Conservation (phyloP, 2,329 filamentous ascomycete species). For the Waltergamsia citrina region DNA sequence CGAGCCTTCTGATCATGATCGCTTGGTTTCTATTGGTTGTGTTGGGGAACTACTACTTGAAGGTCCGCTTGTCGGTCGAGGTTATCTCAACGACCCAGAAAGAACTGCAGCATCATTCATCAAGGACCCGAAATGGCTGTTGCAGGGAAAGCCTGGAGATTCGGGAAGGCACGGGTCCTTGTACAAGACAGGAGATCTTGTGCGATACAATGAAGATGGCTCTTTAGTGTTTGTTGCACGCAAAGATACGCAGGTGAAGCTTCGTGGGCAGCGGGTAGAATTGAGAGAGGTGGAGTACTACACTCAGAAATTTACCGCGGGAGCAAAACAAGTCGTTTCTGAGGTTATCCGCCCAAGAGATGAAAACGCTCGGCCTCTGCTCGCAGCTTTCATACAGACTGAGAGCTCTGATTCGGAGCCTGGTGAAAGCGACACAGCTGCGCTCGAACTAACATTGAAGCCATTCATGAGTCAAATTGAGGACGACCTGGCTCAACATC, state of each 20-base stretch:
- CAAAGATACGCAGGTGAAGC: slow-evolving; percentile 39
- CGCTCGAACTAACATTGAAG: too few relatives aligned
- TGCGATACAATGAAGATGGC: slow-evolving; percentile 17
- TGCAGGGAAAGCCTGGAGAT: slow-evolving; percentile 13
- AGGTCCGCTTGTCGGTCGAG: slow-evolving; percentile 34
- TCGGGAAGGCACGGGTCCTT: slow-evolving; percentile 20
- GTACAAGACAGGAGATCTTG: slow-evolving; percentile 24
- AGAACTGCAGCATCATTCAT: slow-evolving; percentile 37
- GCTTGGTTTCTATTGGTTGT: slow-evolving; percentile 38
- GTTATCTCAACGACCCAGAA: slow-evolving; percentile 34
- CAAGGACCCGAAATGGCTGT: slow-evolving; percentile 27
- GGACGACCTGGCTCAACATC: too few relatives aligned
- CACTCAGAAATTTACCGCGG: slow-evolving; percentile 3
- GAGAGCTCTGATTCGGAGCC: too few relatives aligned
- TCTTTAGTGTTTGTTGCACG: slow-evolving; percentile 20
- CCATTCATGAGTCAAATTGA: too few relatives aligned
- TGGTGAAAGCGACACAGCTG: too few relatives aligned
- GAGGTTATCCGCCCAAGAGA: slow-evolving; percentile 14
- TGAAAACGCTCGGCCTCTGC: slow-evolving; percentile 18
- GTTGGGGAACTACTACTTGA: slow-evolving; percentile 32
- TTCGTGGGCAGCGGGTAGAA: slow-evolving; percentile 40
- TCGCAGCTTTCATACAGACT: slow-evolving; percentile 42
- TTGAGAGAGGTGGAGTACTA: slow-evolving; percentile 17
- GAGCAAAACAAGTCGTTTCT: slow-evolving; percentile 10
- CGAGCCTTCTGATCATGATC: slow-evolving; percentile 16